Evolutionary conservation across 2,329 filamentous ascomycete genomes (phyloP), one percentile per base, ranked within the genome.

Genomic region (Paracoccidioides brasiliensis): DNA sequence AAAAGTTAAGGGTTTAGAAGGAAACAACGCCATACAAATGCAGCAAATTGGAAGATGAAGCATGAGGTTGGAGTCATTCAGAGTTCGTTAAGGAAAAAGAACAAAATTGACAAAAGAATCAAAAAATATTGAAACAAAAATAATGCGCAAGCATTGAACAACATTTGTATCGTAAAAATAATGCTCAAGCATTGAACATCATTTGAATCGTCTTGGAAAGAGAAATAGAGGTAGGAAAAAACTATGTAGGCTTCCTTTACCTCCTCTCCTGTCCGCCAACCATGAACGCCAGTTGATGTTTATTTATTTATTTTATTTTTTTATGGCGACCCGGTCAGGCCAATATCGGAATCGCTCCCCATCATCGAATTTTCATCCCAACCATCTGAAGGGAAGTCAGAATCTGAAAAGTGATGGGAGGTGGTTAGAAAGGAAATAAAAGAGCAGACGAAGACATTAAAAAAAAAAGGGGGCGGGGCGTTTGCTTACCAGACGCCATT

Each of bases 281-380:
- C n/a, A 22, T 33, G 28, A 6, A 14, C 40, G 37, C 51, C 30
- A 37, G 22, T 22, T 22, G 22, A 22, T 22, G 22, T 1, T 22
- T 22, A 12, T n/a, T 43, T 30, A 42, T 32, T 37, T 15, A 30
- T 22, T n/a, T 43, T 30, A 42, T 32, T 37, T 15, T 35, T 37
- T 65, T 58, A 72, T 40, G 71, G 70, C 48, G 69, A 68, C 15
- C 65, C 67, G 32, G 63, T 63, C 30, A 72, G 55, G 15, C 70
- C 70, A 59, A 70, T 62, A 35, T 73, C 71, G 3, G 71, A 73
- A 58, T 73, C 71, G 55, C 69, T 72, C 45, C 65, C 68, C 58
- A 73, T 63, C 49, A 64, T 64, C 22, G 71, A 73, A 51, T 72
- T 67, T 53, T 70, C 69, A 52, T 72, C 71, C 71, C 71, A 73